Evolutionary conservation across 331 rosid genomes (phyloP).

Genomic region (Quercus tomentella): DNA sequence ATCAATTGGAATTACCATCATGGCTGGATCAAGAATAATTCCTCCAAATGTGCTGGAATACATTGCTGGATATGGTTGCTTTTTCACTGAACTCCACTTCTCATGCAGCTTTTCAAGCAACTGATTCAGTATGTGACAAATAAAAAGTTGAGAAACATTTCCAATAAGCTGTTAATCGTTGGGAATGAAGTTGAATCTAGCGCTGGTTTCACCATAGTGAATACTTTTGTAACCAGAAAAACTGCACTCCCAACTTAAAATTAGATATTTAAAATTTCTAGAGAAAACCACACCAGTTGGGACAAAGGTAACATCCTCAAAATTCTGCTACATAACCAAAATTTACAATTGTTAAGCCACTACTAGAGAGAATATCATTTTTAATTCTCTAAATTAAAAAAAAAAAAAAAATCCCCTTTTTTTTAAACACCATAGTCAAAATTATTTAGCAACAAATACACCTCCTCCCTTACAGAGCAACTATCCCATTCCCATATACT

Average conservation of each 20-base stretch:
- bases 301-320: background rate
- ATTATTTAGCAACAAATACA: too few species aligned
- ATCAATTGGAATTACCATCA: constrained; percentile 80
- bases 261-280: background rate
- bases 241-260: background rate
- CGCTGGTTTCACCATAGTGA: background rate
- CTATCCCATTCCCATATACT: too few species aligned
- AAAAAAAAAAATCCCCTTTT: too few species aligned
- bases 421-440: too few species aligned
- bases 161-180: background rate
- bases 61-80: constrained; percentile 80
- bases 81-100: constrained; percentile 62
- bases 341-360: too few species aligned
- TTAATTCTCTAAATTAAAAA: too few species aligned
- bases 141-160: background rate
- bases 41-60: constrained; percentile 85
- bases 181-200: background rate
- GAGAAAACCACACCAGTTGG: background rate
- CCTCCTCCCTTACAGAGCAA: too few species aligned
- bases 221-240: background rate
- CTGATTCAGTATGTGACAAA: constrained; percentile 25
- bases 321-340: background rate
- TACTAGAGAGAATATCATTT: too few species aligned
- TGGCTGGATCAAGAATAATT: constrained; percentile 77
- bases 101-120: constrained; percentile 76